These are phyloP conservation scores for Colletotrichum sp. DNA, from an alignment of 2,329 filamentous ascomycete species.

Conservation along the genomic window DNA sequence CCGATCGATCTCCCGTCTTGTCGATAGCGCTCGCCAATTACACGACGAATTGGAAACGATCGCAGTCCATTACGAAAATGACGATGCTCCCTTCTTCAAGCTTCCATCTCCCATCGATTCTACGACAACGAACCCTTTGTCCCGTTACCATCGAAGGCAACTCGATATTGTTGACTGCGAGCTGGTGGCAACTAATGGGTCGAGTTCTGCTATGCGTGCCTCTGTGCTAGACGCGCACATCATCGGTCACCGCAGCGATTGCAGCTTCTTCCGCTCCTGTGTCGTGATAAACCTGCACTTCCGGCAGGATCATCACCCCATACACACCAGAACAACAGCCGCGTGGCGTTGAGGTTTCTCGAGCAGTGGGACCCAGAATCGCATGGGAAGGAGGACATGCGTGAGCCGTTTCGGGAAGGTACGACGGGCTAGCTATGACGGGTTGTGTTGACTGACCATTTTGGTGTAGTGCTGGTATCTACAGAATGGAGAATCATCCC, in stretches of 20 bases:
- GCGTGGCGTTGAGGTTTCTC: neutral
- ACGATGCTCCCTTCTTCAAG: neutral
- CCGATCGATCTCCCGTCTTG: no score
- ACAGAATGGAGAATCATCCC: neutral
- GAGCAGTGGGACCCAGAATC: neutral
- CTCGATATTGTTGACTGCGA: neutral
- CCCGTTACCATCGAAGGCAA: fast-evolving
- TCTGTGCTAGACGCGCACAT: neutral
- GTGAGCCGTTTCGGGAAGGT: neutral
- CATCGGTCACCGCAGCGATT: neutral
- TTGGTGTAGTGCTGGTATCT: neutral
- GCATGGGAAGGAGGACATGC: neutral
- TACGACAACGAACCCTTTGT: neutral
- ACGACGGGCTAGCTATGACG: neutral
- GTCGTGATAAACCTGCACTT: neutral
- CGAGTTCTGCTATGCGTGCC: neutral
- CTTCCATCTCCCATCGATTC: neutral
- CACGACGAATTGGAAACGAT: no score
- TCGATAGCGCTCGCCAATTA: no score
- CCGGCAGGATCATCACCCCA: neutral
- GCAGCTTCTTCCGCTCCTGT: neutral
- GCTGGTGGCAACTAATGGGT: neutral
- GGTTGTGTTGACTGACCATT: fast-evolving
- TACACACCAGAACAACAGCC: neutral
- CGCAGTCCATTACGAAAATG: no score